These are phyloP conservation scores for Rossbeevera mucosa DNA, from an alignment of 768 basidiomycete species.

Conservation along the genomic window DNA sequence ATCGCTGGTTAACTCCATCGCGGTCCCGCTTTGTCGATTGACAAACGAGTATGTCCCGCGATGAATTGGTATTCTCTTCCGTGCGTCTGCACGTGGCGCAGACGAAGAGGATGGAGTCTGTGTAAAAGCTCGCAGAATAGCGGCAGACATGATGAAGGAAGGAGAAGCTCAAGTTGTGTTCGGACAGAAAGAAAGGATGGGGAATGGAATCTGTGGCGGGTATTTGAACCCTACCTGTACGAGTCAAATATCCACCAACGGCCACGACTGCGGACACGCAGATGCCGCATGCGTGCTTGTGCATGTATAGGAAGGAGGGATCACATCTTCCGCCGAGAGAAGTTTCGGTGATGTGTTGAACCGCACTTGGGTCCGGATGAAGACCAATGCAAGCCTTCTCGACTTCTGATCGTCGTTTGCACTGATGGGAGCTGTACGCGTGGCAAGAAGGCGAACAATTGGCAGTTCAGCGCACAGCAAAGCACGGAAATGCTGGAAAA, in stretches of 20 bases:
- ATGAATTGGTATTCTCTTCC: slow-evolving; percentile 24
- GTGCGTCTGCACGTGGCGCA: slow-evolving; percentile 9
- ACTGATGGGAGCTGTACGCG: not conserved
- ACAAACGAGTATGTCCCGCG: slow-evolving; percentile 30
- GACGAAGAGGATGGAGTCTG: slow-evolving; percentile 10
- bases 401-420: slow-evolving; percentile 16
- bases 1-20: slow-evolving; percentile 27
- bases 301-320: not conserved
- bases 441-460: not conserved
- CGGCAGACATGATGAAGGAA: slow-evolving; percentile 16
- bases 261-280: slow-evolving; percentile 18
- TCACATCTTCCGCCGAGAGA: slow-evolving; percentile 11
- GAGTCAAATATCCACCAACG: slow-evolving; percentile 5
- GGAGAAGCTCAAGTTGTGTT: not conserved
- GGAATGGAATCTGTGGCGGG: not conserved
- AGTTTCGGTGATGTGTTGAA: slow-evolving; percentile 9
- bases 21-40: slow-evolving; percentile 32
- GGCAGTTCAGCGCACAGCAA: slow-evolving; percentile 1
- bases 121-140: slow-evolving; percentile 20
- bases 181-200: not conserved
- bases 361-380: slow-evolving; percentile 5
- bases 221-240: slow-evolving; percentile 11
- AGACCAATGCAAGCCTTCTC: slow-evolving; percentile 10
- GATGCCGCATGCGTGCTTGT: slow-evolving; percentile 12
- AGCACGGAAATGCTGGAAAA: slow-evolving; percentile 4